Evolutionary conservation across 768 basidiomycete species (phyloP), one percentile per base, ranked within the genome.

Genomic region (Coprinopsis sp.): DNA sequence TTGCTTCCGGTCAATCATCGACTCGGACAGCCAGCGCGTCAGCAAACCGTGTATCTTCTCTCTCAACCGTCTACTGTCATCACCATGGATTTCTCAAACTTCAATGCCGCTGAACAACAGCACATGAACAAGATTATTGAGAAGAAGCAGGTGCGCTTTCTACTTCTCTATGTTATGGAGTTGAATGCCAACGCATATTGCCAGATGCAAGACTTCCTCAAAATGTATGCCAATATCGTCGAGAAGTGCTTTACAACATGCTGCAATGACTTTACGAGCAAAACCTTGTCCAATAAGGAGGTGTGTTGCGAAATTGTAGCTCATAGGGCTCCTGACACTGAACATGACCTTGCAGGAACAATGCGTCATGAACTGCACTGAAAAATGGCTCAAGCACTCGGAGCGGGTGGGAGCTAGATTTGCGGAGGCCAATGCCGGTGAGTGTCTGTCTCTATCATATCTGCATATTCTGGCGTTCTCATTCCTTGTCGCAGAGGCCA

Each of bases 151-250:
- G 94, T 87, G 6, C 18, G 19, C 19, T 6, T 22, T 25, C 25
- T 44, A 13, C 34, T 34, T 25, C 37, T 34, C 22, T 16, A 37
- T 29, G 45, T 21, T 33, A 12, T 37, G 5, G 21, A 21, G n/a
- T 29, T n/a, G n/a, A n/a, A 22, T 18, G 18, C 21, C 12, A 16
- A 13, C 24, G 46, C 34, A 13, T 25, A n/a, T 37, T 19, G 33
- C 33, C 51, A 98, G 94, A 95, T 99, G 93, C 91, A 95, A 76
- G 95, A 98, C 73, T 98, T 99, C 60, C 74, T 99, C 74, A 79
- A 77, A 60, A 84, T 98, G 68, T 98, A 99, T 69, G 88, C 91
- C 19, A 87, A 83, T 61, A 78, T 99, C 46, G 92, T 94, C 25
- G 95, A 98, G 64, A 84, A 90, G 56, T 99, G 95, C 66, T 99